Evolutionary conservation across 179 eudicot species (phyloP).

Genomic region (Amaranthus tricolor): DNA sequence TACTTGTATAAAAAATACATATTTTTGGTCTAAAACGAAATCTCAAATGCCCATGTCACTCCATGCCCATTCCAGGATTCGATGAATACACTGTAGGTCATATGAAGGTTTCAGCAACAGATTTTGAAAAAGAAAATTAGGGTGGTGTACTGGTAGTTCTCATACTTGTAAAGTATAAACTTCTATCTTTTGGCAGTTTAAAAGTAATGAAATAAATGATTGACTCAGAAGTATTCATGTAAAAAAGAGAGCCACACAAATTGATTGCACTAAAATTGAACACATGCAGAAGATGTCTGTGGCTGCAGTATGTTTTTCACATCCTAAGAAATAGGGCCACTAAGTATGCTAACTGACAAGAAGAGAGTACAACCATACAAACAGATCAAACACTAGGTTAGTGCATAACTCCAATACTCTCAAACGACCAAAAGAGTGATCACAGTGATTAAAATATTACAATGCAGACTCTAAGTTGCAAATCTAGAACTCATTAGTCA

Average conservation of each 20-base stretch:
- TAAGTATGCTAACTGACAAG: conserved; percentile 26
- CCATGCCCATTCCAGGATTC: neutral
- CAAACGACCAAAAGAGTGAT: conserved; percentile 23
- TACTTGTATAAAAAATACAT: too few relatives aligned
- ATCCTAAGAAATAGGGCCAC: conserved; percentile 41
- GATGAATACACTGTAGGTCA: neutral
- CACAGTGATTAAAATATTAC: conserved; percentile 14
- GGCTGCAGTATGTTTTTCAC: conserved; percentile 36
- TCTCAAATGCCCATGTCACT: neutral
- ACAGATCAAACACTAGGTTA: conserved; percentile 28
- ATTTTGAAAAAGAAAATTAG: too few relatives aligned
- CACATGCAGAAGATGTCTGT: conserved; percentile 47
- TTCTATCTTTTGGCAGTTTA: neutral
- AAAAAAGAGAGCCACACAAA: neutral
- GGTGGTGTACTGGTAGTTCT: too few relatives aligned
- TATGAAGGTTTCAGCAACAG: too few relatives aligned
- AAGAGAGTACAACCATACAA: conserved; percentile 37
- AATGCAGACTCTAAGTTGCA: neutral
- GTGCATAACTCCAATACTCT: conserved; percentile 22
- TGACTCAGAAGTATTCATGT: neutral
- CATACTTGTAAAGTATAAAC: too few relatives aligned
- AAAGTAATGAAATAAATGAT: too few relatives aligned
- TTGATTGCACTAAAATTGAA: neutral
- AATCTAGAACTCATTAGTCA: neutral
- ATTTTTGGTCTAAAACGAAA: too few relatives aligned